Percentiles rank a stretch among this genome's conserved stretches.
Evolutionary conservation across 805 yeast species (phyloP).

Genomic region (Saccharomycopsis fodiens): DNA sequence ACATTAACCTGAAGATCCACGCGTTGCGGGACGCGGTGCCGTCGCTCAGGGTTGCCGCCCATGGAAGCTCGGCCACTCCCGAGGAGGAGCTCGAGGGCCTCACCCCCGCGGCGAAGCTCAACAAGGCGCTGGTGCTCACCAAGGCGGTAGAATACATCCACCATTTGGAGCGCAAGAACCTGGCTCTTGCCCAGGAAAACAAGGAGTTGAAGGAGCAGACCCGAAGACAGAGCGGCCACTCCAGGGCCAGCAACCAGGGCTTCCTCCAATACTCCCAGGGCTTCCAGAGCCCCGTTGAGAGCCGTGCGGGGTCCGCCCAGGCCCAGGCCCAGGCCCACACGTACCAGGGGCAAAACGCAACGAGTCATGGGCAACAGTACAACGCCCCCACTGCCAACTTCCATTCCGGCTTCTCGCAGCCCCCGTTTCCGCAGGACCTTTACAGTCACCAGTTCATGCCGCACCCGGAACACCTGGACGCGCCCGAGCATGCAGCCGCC

Average conservation of each 20-base stretch:
- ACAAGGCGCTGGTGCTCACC: slow-evolving; percentile 69
- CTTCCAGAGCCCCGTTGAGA: neutral
- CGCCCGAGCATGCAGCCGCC: neutral
- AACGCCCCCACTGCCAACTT: slow-evolving; percentile 13
- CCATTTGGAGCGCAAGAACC: slow-evolving; percentile 59
- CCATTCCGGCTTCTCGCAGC: slow-evolving; percentile 18
- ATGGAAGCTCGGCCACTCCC: slow-evolving; percentile 34
- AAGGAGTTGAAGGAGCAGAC: slow-evolving; percentile 31
- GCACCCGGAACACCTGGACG: slow-evolving; percentile 1
- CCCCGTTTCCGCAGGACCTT: neutral
- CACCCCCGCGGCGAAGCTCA: slow-evolving; percentile 65
- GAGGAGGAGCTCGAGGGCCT: slow-evolving; percentile 62
- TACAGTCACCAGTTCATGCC: neutral
- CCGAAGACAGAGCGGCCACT: neutral
- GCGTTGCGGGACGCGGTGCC: slow-evolving; percentile 76
- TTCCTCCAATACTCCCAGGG: slow-evolving; percentile 12
- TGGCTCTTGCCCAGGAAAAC: slow-evolving; percentile 43
- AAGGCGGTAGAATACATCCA: slow-evolving; percentile 76
- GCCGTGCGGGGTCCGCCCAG: too few relatives aligned
- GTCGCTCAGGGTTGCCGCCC: slow-evolving; percentile 54
- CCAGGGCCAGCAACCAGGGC: neutral
- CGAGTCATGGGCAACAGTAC: too few relatives aligned
- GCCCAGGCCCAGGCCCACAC: too few relatives aligned
- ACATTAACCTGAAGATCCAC: slow-evolving; percentile 62
- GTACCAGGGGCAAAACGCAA: too few relatives aligned